Percentiles rank a stretch among this genome's conserved stretches.
Conservation (phyloP, 345 rosid genomes). For the Linum tenue region DNA sequence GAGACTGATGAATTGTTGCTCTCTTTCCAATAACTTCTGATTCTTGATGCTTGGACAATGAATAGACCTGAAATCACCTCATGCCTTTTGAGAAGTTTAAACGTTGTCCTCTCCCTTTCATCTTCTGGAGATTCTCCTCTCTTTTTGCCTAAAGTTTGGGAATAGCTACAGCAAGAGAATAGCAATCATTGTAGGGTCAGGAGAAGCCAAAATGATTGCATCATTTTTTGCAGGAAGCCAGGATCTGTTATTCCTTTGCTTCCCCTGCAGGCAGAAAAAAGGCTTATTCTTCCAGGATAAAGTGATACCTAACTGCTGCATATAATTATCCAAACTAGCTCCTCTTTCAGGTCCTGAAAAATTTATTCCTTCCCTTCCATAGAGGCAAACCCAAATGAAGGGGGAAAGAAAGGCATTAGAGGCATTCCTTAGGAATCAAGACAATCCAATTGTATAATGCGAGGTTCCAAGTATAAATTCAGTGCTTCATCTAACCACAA, state of each 20-base stretch:
- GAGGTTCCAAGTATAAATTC: conserved; percentile 7
- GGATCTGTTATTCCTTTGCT: neutral
- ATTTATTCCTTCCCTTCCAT: conserved; percentile 25
- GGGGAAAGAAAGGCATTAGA: conserved; percentile 28
- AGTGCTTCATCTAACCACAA: conserved; percentile 1
- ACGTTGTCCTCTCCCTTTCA: no score
- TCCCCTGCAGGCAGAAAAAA: conserved; percentile 7
- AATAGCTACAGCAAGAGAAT: neutral
- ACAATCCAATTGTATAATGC: conserved; percentile 6
- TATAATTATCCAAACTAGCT: no score
- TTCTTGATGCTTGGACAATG: neutral
- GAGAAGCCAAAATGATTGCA: neutral
- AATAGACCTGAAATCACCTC: neutral
- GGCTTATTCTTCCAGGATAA: conserved; percentile 14
- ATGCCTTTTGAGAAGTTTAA: neutral
- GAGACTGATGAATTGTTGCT: conserved; percentile 1
- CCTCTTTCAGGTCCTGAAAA: neutral
- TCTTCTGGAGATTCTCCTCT: neutral
- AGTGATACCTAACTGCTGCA: neutral
- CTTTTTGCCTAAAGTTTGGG: neutral
- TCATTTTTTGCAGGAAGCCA: neutral
- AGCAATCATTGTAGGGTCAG: neutral
- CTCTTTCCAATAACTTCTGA: neutral
- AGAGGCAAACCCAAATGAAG: conserved; percentile 18
- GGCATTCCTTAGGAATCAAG: conserved; percentile 42